Base-by-base conservation (phyloP, 495 filamentous ascomycete genomes). In the Aspergillus biplanus region DNA sequence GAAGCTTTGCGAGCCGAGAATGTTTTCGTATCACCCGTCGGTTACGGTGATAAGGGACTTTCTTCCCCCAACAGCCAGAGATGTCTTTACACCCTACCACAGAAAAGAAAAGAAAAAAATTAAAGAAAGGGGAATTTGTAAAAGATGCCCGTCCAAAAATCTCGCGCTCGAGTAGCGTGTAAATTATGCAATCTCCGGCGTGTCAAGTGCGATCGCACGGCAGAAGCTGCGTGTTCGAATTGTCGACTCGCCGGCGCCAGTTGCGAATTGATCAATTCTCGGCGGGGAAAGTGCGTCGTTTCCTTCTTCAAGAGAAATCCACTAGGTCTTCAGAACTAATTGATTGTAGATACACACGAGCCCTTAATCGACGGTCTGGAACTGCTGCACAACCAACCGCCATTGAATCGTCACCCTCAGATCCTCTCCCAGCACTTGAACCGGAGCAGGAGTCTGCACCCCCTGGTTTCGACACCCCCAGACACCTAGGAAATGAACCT, bases 171-270 rank as follows among this genome's bases (percentile, higher is more conserved):
- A 56, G 63, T 65, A 18, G 75, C 75, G 9, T 78, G 75, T 48
- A 74, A 71, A 49, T 62, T 67, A 16, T 78, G 73, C 69, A 76
- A 78, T 67, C 56, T 66, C 2, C 64, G 75, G 8, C 70, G 75
- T 7, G 73, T 76, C 13, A 69, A 69, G 58, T 78, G 75, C 56
- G 69, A 78, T 71, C 73, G 67, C 12, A 67, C 59, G 27, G 69
- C 74, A 6, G 54, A 52, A 35, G 68, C 70, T 52, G 72, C 75
- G 2, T 76, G 73, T 58, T 67, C 59, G 48, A 74, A 78, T 63
- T 78, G 75, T 62, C 61, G 62, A 8, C 58, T 70, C 0, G 59
- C 69, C 4, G 65, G 63, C n/a, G 65, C 61, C 6, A 33, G 59
- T n/a, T 78, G 75, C 57, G 67, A 78, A 61, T 44, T 76, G 50